Conservation (phyloP, 2,329 filamentous ascomycete genomes). For the Verticillium alfalfae region DNA sequence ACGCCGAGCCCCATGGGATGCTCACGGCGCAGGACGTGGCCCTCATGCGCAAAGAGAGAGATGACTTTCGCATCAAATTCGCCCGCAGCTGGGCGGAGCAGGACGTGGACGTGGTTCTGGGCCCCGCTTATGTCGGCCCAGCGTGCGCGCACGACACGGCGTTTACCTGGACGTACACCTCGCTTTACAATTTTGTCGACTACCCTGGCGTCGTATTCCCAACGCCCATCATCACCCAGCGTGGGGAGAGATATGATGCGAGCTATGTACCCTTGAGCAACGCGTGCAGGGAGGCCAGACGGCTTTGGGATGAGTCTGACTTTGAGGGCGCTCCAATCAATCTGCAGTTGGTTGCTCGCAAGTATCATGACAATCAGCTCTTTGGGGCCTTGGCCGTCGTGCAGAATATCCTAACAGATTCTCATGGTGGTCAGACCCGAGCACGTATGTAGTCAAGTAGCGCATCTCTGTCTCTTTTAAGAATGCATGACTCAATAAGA, state of each 20-base stretch:
- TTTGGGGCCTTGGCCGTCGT: slow-evolving; percentile 21
- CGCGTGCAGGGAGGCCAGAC: slow-evolving; percentile 19
- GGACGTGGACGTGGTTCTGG: slow-evolving; percentile 29
- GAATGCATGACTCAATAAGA: too few relatives aligned
- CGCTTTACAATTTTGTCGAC: slow-evolving; percentile 30
- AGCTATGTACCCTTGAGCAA: slow-evolving; percentile 19
- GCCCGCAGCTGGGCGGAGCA: slow-evolving; percentile 25
- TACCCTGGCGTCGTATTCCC: slow-evolving; percentile 28
- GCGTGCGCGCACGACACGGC: slow-evolving; percentile 28
- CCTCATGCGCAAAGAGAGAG: slow-evolving; percentile 17
- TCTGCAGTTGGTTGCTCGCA: slow-evolving; percentile 25
- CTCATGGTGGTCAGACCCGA: too few relatives aligned
- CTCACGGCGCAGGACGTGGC: slow-evolving; percentile 16
- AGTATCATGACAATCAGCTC: slow-evolving; percentile 26
- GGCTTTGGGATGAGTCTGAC: slow-evolving; percentile 23
- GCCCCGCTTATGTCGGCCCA: slow-evolving; percentile 28
- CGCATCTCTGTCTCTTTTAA: too few relatives aligned
- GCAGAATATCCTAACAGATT: slow-evolving; percentile 5
- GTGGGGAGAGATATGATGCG: slow-evolving; percentile 17
- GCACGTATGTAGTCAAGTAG: too few relatives aligned
- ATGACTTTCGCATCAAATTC: slow-evolving; percentile 24
- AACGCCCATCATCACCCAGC: slow-evolving; percentile 23
- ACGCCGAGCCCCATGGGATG: slow-evolving; percentile 18
- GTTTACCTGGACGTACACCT: slow-evolving; percentile 29
- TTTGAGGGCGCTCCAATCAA: slow-evolving; percentile 32